phyloP scores from a whole-genome alignment of 495 filamentous ascomycete species.

The Xylaria venustula region DNA sequence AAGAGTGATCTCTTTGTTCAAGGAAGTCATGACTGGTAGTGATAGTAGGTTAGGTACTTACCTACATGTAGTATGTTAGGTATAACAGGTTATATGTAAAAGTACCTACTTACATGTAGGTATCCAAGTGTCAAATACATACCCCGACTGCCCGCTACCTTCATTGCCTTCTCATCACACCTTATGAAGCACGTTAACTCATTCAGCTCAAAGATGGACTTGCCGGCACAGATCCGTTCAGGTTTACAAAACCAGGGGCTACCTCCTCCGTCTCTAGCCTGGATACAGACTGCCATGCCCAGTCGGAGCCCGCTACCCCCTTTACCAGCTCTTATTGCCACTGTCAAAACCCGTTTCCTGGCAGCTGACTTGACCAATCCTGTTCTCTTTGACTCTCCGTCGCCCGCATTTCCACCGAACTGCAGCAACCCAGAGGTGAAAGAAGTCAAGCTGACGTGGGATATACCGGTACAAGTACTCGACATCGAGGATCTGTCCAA shows the following conservation, averaged over 20 bases:
- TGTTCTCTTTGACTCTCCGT: constrained; percentile 47
- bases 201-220: too few relatives aligned
- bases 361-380: constrained; percentile 70
- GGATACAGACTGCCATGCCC: constrained; percentile 34
- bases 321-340: constrained; percentile 68
- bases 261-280: constrained; percentile 39
- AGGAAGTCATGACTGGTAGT: too few relatives aligned
- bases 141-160: too few relatives aligned
- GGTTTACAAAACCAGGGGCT: constrained; percentile 33
- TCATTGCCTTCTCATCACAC: too few relatives aligned
- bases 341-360: constrained; percentile 78
- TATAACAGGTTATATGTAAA: too few relatives aligned
- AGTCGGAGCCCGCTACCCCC: constrained; percentile 55
- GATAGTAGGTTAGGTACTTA: background rate
- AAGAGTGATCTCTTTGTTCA: background rate
- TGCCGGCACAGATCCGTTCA: constrained; percentile 36
- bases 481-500: constrained; percentile 79
- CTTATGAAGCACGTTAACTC: too few relatives aligned
- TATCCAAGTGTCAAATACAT: too few relatives aligned
- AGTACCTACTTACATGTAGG: too few relatives aligned
- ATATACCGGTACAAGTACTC: constrained; percentile 76
- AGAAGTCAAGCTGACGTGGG: constrained; percentile 53
- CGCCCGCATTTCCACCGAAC: constrained; percentile 58
- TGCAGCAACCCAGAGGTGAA: constrained; percentile 48
- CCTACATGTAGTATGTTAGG: too few relatives aligned